Percentiles rank a stretch among this genome's conserved stretches.
Evolutionary conservation across 306 rosid species (phyloP).

Genomic region (Erythrophleum fordii): DNA sequence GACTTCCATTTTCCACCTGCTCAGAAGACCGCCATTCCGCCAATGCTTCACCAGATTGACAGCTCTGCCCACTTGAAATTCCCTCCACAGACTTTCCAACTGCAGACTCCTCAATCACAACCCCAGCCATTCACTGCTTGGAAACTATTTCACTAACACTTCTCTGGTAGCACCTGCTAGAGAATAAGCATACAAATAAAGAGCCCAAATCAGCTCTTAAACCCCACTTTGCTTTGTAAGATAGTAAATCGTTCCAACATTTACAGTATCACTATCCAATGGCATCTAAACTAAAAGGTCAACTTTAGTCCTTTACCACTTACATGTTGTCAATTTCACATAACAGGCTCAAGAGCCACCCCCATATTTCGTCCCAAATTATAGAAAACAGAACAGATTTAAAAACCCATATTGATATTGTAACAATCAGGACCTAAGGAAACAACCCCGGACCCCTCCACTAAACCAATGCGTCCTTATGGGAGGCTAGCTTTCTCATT

Average conservation of each 20-base stretch:
- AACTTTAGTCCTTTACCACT: conserved; percentile 3
- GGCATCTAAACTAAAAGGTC: conserved; percentile 13
- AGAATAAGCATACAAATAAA: conserved; percentile 36
- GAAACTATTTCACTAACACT: conserved; percentile 47
- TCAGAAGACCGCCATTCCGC: conserved; percentile 98
- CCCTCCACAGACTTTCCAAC: conserved; percentile 77
- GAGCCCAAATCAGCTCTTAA: conserved; percentile 31
- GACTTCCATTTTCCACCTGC: conserved; percentile 95
- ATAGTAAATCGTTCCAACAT: conserved; percentile 26
- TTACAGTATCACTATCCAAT: conserved; percentile 9
- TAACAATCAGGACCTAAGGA: conserved; percentile 20
- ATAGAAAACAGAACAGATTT: conserved; percentile 16
- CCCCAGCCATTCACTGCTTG: conserved; percentile 83
- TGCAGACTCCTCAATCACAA: conserved; percentile 75
- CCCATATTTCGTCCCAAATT: conserved; percentile 7
- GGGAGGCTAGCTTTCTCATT: conserved; percentile 18
- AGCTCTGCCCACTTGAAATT: conserved; percentile 74
- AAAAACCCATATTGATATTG: conserved; percentile 17
- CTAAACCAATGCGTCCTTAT: conserved; percentile 26
- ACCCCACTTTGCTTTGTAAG: conserved; percentile 31
- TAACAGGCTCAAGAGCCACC: background rate
- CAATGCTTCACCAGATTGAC: conserved; percentile 87
- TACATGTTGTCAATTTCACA: background rate
- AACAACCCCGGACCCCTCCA: conserved; percentile 7
- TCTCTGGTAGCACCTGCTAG: conserved; percentile 46